These are phyloP conservation scores for Circinella minor DNA, from an alignment of 371 early-diverging fungal species.

Conservation along the genomic window DNA sequence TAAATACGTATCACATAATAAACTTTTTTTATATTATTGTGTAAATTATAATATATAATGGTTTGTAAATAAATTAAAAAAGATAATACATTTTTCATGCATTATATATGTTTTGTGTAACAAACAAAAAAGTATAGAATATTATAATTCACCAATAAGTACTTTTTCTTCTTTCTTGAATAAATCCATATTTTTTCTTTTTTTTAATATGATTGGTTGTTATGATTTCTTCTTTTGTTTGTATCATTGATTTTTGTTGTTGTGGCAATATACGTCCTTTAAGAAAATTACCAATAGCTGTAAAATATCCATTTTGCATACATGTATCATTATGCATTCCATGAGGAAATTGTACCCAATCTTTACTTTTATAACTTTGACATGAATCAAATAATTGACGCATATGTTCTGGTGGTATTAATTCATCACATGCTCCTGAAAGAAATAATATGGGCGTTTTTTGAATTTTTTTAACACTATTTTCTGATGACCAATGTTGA, in stretches of 20 bases:
- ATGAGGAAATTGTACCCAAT: slow-evolving; percentile 72
- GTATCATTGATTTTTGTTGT: not conserved
- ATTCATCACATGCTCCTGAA: slow-evolving; percentile 81
- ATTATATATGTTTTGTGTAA: too few species aligned
- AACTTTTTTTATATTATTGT: too few species aligned
- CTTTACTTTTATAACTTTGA: slow-evolving; percentile 55
- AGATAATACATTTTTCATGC: too few species aligned
- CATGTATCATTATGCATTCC: slow-evolving; percentile 95
- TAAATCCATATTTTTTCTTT: slow-evolving; percentile 19
- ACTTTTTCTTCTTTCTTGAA: slow-evolving; percentile 20
- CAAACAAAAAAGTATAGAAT: too few species aligned
- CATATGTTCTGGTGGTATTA: slow-evolving; percentile 93
- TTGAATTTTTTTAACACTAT: slow-evolving; percentile 67
- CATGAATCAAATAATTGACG: slow-evolving; percentile 64
- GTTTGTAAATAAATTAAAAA: too few species aligned
- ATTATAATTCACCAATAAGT: slow-evolving; percentile 10
- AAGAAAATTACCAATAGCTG: slow-evolving; percentile 61
- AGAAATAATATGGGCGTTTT: slow-evolving; percentile 84
- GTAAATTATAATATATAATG: too few species aligned
- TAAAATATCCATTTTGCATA: slow-evolving; percentile 82
- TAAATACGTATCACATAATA: too few species aligned
- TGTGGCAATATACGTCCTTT: slow-evolving; percentile 10
- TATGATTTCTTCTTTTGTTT: not conserved
- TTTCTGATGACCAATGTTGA: slow-evolving; percentile 88
- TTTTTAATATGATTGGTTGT: not conserved